Base-by-base conservation (phyloP, 2,329 filamentous ascomycete genomes). In the Paecilomyces sp. region DNA sequence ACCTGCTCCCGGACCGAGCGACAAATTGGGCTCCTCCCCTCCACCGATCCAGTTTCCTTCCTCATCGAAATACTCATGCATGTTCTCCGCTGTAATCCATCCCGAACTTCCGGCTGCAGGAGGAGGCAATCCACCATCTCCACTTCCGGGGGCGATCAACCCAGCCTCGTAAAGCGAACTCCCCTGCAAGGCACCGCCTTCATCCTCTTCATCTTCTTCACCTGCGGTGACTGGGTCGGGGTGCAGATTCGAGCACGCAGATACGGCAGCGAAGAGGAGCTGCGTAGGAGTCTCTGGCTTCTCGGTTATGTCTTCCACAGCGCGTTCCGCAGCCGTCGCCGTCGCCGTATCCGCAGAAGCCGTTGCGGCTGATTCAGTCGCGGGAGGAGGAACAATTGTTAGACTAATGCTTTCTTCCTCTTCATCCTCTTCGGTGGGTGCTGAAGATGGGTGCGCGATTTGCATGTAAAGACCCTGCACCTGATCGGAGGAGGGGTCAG, bases 61-160 rank as follows among this genome's bases (percentile, higher is more conserved):
- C 62, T 83, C 86, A 67, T 94, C 90, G 74, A 94, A 90, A 70
- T 86, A 96, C 66, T 96, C 85, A 64, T 88, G 81, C 72, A 96
- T 87, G 68, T 97, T 97, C 59, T 96, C 93, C 8, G 90, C 89
- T 15, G 93, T 97, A 70, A 97, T 80, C 79, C 79, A 81, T 8
- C 79, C 79, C 1, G 77, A 79, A 59, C 79, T 80, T 15, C 79
- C 78, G 36, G 75, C 77, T 67, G 81, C 72, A 3, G 79, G 75
- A 34, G 79, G 78, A 31, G 79, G 79, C 52, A 81, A 59, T 3
- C 72, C 77, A 1, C 75, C 74, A 53, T 71, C 67, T 36, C 60
- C 66, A 41, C 68, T 68, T 11, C 74, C 74, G 15, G 71, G 70
- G 15, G 70, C 65, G 13, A 74, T 69, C 57, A 78, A 61, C 7